A percentile compares a stretch with the other conserved stretches of the same genome.
These are phyloP conservation scores for Coniferiporia sulphurascens DNA, from an alignment of 1,284 basidiomycete species.

Conservation along the genomic window DNA sequence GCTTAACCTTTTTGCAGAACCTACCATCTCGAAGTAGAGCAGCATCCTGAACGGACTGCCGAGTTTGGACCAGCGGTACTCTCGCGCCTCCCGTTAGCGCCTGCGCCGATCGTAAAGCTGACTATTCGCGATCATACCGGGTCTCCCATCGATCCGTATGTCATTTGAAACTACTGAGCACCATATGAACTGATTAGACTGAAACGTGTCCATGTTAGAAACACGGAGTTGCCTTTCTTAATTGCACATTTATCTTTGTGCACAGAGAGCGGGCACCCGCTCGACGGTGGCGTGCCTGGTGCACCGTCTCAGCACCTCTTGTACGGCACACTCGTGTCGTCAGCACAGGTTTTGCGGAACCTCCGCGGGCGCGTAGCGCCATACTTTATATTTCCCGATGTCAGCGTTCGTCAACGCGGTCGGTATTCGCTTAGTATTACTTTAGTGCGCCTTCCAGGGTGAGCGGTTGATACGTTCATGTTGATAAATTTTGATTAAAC, in stretches of 20 bases:
- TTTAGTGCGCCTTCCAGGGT: constrained; percentile 75
- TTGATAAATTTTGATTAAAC: constrained; percentile 6
- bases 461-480: constrained; percentile 30
- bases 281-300: constrained; percentile 50
- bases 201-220: constrained; percentile 14
- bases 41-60: constrained; percentile 73
- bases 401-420: constrained; percentile 75
- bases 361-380: constrained; percentile 71
- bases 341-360: constrained; percentile 72
- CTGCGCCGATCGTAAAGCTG: constrained; percentile 75
- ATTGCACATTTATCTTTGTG: constrained; percentile 74
- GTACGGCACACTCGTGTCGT: constrained; percentile 82
- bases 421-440: constrained; percentile 72
- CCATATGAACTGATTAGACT: constrained; percentile 4
- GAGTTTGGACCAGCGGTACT: constrained; percentile 72
- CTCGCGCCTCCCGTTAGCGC: constrained; percentile 76
- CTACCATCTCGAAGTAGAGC: constrained; percentile 73
- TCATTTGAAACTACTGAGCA: constrained; percentile 20
- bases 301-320: constrained; percentile 52
- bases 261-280: constrained; percentile 52
- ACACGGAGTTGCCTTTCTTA: constrained; percentile 73
- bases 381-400: constrained; percentile 88
- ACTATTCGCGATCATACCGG: constrained; percentile 68
- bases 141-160: constrained; percentile 64
- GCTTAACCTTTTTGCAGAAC: constrained; percentile 37